These are phyloP conservation scores for Paraphaeosphaeria sporulosa DNA, from an alignment of 2,329 filamentous ascomycete genomes.

Conservation along the genomic window DNA sequence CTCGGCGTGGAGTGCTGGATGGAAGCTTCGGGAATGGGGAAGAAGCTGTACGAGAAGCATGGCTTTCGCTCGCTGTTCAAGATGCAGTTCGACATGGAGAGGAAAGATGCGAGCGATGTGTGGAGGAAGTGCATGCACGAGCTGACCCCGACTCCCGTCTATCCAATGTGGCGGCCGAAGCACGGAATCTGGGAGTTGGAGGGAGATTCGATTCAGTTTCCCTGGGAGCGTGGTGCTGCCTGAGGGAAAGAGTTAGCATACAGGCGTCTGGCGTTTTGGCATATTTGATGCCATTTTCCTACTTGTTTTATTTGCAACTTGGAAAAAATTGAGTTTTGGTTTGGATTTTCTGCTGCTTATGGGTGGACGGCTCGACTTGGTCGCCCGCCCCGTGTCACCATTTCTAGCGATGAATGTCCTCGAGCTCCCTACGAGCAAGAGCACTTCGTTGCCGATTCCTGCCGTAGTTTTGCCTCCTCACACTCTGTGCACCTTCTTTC, in stretches of 20 bases:
- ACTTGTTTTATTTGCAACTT: no score
- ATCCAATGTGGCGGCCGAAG: constrained; percentile 45
- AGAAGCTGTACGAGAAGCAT: constrained; percentile 46
- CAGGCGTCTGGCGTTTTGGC: neutral
- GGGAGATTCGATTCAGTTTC: constrained; percentile 26
- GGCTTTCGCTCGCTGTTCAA: constrained; percentile 38
- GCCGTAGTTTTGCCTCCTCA: no score
- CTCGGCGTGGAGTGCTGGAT: constrained; percentile 48
- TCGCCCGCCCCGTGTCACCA: no score
- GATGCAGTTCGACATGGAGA: constrained; percentile 40
- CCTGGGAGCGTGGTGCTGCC: constrained; percentile 28
- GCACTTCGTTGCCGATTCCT: no score
- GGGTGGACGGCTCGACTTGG: neutral
- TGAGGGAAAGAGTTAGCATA: neutral
- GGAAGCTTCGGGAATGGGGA: constrained; percentile 48
- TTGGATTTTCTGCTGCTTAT: neutral
- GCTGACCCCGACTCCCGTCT: constrained; percentile 39
- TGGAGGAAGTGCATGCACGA: constrained; percentile 45
- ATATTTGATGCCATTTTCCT: neutral
- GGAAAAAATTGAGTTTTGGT: no score
- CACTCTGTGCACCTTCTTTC: no score
- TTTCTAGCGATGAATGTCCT: neutral
- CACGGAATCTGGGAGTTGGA: constrained; percentile 25
- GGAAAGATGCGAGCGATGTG: constrained; percentile 33
- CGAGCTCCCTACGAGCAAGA: no score